phyloP scores from a whole-genome alignment of 768 basidiomycete genomes.

The Neoboletus magnificus region DNA sequence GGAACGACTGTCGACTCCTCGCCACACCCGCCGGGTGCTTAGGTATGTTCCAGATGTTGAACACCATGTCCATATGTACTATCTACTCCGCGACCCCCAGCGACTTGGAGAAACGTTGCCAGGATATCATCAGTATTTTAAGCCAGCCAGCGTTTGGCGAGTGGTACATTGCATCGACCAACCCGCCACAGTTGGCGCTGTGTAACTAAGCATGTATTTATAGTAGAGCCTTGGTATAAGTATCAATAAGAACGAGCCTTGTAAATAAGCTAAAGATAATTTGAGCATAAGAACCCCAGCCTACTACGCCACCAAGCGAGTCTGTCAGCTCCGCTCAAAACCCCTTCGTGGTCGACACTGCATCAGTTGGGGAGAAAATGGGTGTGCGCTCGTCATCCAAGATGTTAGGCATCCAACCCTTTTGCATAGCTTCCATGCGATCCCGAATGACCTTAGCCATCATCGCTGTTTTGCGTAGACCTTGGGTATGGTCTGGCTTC shows the following conservation, averaged over 20 bases:
- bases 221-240: not conserved
- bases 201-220: not conserved
- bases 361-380: slow-evolving; percentile 1
- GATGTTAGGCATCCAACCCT: slow-evolving; percentile 14
- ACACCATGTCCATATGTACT: not conserved
- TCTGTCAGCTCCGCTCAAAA: not conserved
- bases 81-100: not conserved
- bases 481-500: slow-evolving; percentile 33
- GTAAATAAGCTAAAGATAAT: not conserved
- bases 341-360: not conserved
- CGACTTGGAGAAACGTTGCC: too few species aligned
- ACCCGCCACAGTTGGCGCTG: not conserved
- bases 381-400: slow-evolving; percentile 14
- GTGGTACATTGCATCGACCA: not conserved
- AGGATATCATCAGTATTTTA: not conserved
- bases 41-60: not conserved
- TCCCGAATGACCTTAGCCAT: slow-evolving; percentile 29
- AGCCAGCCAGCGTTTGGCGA: too few species aligned
- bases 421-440: slow-evolving; percentile 24
- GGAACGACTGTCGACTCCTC: not conserved
- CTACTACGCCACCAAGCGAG: not conserved
- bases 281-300: not conserved
- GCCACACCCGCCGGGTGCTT: not conserved
- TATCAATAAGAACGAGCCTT: not conserved
- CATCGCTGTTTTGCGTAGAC: slow-evolving; percentile 22